Base-by-base conservation (phyloP, 108 stramenopile species). In the Cyclotella sp. region DNA sequence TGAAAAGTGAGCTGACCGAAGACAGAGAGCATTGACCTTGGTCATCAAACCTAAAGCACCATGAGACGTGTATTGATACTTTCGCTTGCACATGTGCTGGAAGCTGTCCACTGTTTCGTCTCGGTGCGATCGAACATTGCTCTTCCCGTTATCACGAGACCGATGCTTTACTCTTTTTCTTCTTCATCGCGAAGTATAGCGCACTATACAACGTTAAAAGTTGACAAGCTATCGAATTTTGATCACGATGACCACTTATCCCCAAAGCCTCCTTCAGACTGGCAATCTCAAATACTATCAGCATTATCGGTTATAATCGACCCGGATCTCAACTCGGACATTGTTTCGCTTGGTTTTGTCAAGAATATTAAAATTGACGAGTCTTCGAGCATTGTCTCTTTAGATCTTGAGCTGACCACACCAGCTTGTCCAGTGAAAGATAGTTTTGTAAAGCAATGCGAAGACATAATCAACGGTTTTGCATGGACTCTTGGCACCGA, bases 361-460 rank as follows among this genome's bases (percentile, higher is more conserved):
- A 64, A 91, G 63, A 91, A 90, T 66, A 65, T 94, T 9, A 54
- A 65, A 53, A 67, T 91, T 42, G 88, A 93, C 70, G 72, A 86
- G 53, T 42, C 58, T 19, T 71, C 65, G 12, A 77, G 79, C n/a
- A 81, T 74, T 8, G 75, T 91, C 18, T 83, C 88, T 0, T 82
- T 94, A 55, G 90, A 93, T 76, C 84, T 93, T 8, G 84, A 89
- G 75, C 73, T 93, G 43, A 93, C 92, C 54, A 90, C 92, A 14
- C 92, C 92, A 26, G 90, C 90, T 7, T 89, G 88, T 82, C 89
- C 93, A 42, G 87, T 91, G 30, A 90, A 91, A 77, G 90, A 91
- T 47, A 62, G 80, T 52, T 91, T 91, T 68, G 73, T 66, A 28
- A 39, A 62, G 34, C 86, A 91, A 71, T 89, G 90, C 73, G 76